Base-by-base conservation (phyloP, 768 basidiomycete species). In the Tulasnella sp. region DNA sequence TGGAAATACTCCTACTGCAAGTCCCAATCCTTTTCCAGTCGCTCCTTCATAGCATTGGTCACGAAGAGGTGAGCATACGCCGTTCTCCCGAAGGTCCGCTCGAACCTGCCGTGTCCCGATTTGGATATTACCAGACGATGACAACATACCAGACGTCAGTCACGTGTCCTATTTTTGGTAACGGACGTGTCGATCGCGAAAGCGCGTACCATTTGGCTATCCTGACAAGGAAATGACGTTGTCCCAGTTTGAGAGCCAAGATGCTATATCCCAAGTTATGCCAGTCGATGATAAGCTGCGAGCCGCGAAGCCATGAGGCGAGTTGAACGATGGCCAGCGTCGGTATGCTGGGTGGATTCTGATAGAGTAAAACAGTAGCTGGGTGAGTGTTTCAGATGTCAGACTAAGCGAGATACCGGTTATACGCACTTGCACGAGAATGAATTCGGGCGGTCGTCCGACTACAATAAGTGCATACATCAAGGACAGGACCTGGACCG, bases 281-380 rank as follows among this genome's bases (percentile, higher is more conserved):
- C 97, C 97, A 99, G 81, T 99, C 97, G 70, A 99, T 95, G 73
- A 99, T 91, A 75, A 99, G 83, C 76, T 91, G 93, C 75, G 89
- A 90, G 3, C 91, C 89, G 19, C 88, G 84, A 17, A 93, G 76
- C 22, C 82, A 78, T 26, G 86, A 86, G 1, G 89, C 88, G 34
- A 94, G 79, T 84, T 91, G 91, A 2, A 92, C 93, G 22, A 98
- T 82, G 2, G 89, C 89, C 19, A 99, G 86, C 0, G 95, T 95
- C 1, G 97, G 97, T 41, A 99, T 95, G 73, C 91, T 92, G 9
- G 97, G 97, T 34, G 97, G 97, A 77, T 98, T 99, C 94, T 99
- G 39, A 22, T 32, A 34, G 19, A 32, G 52, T 42, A 71, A 22
- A 32, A 62, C 65, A 35, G 65, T 29, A 62, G 26, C 32, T 41